phyloP scores from a whole-genome alignment of 768 basidiomycete genomes.

The Paxillus involutus region DNA sequence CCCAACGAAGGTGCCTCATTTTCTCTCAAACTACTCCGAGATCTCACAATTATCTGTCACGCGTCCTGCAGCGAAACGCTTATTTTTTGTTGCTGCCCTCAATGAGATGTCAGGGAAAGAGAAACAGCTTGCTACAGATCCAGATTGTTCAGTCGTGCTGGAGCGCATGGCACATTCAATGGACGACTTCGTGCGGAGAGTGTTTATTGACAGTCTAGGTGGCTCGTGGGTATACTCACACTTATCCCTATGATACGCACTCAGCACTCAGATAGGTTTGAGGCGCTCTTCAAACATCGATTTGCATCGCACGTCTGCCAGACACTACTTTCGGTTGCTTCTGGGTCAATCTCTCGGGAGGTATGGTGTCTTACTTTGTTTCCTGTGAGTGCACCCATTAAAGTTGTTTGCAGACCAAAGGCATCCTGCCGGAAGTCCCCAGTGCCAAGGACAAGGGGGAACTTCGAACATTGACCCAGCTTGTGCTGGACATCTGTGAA shows the following conservation, averaged over 20 bases:
- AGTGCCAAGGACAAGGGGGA: constrained; percentile 59
- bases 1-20: constrained; percentile 65
- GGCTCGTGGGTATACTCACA: constrained; percentile 70
- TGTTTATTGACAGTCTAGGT: constrained; percentile 82
- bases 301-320: constrained; percentile 97
- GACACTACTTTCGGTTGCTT: constrained; percentile 73
- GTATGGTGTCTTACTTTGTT: constrained; percentile 32
- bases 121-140: constrained; percentile 87
- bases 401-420: constrained; percentile 42
- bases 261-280: constrained; percentile 46
- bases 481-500: constrained; percentile 63
- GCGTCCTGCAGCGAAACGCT: constrained; percentile 54
- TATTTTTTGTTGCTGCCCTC: constrained; percentile 82
- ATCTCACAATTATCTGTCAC: background rate
- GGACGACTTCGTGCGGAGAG: constrained; percentile 94
- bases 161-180: constrained; percentile 91
- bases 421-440: constrained; percentile 50
- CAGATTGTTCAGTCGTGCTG: constrained; percentile 86
- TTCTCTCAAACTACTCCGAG: background rate
- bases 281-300: constrained; percentile 67
- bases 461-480: constrained; percentile 60
- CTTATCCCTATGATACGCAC: constrained; percentile 5
- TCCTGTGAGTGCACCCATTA: background rate
- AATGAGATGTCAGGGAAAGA: constrained; percentile 87
- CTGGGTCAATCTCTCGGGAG: constrained; percentile 68